Conservation (phyloP, 202 grass and related monocot species). For the Elaeis oleifera region DNA sequence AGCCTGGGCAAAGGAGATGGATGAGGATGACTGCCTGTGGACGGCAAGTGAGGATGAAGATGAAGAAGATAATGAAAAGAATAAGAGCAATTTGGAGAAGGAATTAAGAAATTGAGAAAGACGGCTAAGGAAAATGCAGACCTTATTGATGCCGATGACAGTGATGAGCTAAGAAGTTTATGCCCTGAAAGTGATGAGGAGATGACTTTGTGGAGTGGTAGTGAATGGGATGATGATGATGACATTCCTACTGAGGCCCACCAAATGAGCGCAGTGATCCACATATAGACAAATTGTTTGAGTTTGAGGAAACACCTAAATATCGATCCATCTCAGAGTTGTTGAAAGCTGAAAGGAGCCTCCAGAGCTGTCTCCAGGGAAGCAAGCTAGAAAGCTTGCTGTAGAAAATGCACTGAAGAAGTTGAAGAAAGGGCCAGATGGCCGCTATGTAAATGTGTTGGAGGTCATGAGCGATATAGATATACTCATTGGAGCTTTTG, state of each 20-base stretch:
- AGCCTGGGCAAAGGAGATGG: constrained; percentile 63
- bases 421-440: constrained; percentile 89
- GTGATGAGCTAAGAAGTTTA: constrained; percentile 59
- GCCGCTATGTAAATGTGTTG: constrained; percentile 71
- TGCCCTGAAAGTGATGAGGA: constrained; percentile 78
- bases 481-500: constrained; percentile 93
- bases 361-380: constrained; percentile 80
- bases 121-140: constrained; percentile 41
- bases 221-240: constrained; percentile 54
- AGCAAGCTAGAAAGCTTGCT: constrained; percentile 85
- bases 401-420: constrained; percentile 97
- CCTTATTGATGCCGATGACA: constrained; percentile 74
- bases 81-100: constrained; percentile 48
- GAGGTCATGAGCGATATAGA: constrained; percentile 93
- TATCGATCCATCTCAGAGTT: constrained; percentile 69
- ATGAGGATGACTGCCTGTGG: constrained; percentile 84
- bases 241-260: constrained; percentile 67
- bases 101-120: constrained; percentile 88
- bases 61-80: constrained; percentile 23
- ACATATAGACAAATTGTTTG: constrained; percentile 90
- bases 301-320: constrained; percentile 80
- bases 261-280: constrained; percentile 61
- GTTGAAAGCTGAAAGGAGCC: constrained; percentile 82
- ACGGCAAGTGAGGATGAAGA: constrained; percentile 72
- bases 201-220: constrained; percentile 81